Evolutionary conservation across 2,329 filamentous ascomycete species (phyloP).

Genomic region (Pleoardoris graminearum): DNA sequence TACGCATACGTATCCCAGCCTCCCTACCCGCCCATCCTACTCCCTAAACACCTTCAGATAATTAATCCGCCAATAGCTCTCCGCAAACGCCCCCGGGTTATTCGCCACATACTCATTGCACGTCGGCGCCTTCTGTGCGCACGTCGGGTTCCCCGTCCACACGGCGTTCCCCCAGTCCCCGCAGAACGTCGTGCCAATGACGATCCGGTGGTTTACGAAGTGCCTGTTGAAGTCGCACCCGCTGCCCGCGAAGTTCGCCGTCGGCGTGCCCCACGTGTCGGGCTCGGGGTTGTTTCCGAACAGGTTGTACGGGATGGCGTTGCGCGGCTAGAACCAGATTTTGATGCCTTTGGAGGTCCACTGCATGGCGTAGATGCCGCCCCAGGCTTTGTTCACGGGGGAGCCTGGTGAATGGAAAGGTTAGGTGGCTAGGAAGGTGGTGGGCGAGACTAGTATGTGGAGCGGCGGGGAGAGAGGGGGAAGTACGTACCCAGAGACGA

Average conservation of each 20-base stretch:
- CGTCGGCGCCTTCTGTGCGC: slow-evolving; percentile 25
- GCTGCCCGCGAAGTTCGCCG: slow-evolving; percentile 63
- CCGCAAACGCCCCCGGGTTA: slow-evolving; percentile 22
- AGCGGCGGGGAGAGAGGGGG: neutral
- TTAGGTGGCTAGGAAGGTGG: no score
- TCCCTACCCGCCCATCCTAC: neutral
- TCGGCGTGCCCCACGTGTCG: slow-evolving; percentile 64
- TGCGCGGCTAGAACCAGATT: slow-evolving; percentile 77
- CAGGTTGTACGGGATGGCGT: slow-evolving; percentile 56
- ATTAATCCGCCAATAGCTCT: slow-evolving; percentile 48
- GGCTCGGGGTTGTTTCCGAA: slow-evolving; percentile 58
- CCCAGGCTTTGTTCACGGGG: slow-evolving; percentile 34
- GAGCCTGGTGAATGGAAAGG: slow-evolving; percentile 13
- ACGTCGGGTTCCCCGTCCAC: slow-evolving; percentile 9
- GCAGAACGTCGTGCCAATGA: slow-evolving; percentile 81
- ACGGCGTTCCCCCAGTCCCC: slow-evolving; percentile 29
- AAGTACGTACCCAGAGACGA: slow-evolving; percentile 15
- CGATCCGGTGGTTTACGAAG: slow-evolving; percentile 72
- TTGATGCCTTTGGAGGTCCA: slow-evolving; percentile 72
- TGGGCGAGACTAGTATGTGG: neutral
- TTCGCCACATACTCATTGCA: slow-evolving; percentile 26
- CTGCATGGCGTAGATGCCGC: slow-evolving; percentile 47
- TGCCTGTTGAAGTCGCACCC: slow-evolving; percentile 40
- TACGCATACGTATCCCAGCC: no score
- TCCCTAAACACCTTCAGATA: slow-evolving; percentile 40